Evolutionary conservation across 305 asterid genomes (phyloP).

Genomic region (Nicotiana rustica): DNA sequence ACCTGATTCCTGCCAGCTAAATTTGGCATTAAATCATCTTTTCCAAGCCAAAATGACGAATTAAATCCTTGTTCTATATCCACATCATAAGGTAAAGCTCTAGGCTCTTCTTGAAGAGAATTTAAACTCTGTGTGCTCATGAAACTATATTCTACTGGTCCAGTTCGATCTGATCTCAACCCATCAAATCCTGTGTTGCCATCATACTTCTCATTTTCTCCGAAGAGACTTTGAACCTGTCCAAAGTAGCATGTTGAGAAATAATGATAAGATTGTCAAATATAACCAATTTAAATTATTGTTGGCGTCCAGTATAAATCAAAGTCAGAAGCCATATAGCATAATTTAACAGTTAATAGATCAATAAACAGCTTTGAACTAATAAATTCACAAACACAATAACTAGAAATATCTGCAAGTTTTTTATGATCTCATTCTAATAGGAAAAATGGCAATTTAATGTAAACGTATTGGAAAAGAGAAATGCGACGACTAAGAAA

Average conservation of each 20-base stretch:
- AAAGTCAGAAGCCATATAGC: neutral
- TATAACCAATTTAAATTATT: constrained; percentile 17
- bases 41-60: constrained; percentile 70
- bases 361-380: neutral
- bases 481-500: constrained; percentile 12
- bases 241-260: constrained; percentile 34
- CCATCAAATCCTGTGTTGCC: constrained; percentile 44
- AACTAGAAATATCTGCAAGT: neutral
- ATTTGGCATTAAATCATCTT: constrained; percentile 61
- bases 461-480: neutral
- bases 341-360: neutral
- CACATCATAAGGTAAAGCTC: constrained; percentile 50
- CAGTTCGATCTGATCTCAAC: constrained; percentile 53
- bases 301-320: constrained; percentile 3
- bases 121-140: constrained; percentile 63
- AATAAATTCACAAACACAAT: neutral
- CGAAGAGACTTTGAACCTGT: constrained; percentile 61
- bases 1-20: constrained; percentile 47
- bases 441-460: neutral
- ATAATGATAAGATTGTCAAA: constrained; percentile 7
- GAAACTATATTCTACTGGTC: constrained; percentile 77
- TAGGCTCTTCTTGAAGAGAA: constrained; percentile 59
- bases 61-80: constrained; percentile 58
- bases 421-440: neutral
- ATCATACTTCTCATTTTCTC: constrained; percentile 49